These are phyloP conservation scores for Oryza officinalis DNA, from an alignment of 176 grass and related monocot species.

Conservation along the genomic window DNA sequence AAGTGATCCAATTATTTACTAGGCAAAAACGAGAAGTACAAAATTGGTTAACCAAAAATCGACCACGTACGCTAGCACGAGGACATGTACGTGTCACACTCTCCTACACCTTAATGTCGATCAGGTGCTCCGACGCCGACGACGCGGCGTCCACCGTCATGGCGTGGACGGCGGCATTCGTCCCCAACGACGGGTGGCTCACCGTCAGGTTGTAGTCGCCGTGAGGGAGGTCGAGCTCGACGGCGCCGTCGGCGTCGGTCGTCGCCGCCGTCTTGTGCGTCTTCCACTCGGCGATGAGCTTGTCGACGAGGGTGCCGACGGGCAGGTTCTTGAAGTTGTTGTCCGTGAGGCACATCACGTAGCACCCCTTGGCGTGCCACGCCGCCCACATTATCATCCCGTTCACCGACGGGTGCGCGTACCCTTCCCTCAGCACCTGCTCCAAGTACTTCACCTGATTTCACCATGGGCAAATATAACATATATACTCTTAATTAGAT, in stretches of 20 bases:
- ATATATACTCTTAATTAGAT: no score
- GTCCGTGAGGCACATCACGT: constrained; percentile 79
- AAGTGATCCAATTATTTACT: not conserved
- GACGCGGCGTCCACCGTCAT: constrained; percentile 20
- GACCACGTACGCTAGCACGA: not conserved
- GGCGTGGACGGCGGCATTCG: not conserved
- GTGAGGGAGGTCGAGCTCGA: constrained; percentile 47
- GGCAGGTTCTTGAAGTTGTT: constrained; percentile 75
- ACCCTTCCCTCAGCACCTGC: constrained; percentile 76
- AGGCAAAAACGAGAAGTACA: not conserved
- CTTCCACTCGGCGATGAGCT: constrained; percentile 72
- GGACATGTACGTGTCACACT: not conserved
- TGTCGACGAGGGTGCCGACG: constrained; percentile 67
- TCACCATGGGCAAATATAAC: not conserved
- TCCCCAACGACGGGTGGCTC: constrained; percentile 38
- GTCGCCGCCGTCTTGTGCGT: constrained; percentile 18
- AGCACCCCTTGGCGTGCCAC: constrained; percentile 63
- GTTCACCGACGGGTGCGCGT: constrained; percentile 57
- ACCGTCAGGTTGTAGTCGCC: constrained; percentile 65
- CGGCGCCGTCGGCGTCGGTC: constrained; percentile 37
- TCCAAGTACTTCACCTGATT: constrained; percentile 55
- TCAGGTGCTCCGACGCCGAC: constrained; percentile 13
- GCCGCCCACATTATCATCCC: constrained; percentile 84
- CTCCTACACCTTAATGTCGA: constrained; percentile 18
- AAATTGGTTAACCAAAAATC: not conserved